Conservation (phyloP, 352 stramenopile species). For the Blastocystis hominis region DNA sequence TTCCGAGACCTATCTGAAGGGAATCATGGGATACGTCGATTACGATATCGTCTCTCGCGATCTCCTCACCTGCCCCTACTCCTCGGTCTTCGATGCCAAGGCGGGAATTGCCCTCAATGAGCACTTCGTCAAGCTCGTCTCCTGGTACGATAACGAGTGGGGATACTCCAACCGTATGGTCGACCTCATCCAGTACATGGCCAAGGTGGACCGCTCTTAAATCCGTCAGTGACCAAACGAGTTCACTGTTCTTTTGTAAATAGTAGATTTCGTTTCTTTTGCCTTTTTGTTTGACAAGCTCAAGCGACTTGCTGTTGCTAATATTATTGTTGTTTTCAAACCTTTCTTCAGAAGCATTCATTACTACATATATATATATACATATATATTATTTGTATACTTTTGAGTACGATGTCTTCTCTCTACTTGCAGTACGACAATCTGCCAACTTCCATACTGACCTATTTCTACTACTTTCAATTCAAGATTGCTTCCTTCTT, state of each 20-base stretch:
- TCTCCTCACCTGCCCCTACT: conserved; percentile 86
- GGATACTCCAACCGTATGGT: conserved; percentile 91
- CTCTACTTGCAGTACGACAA: neutral
- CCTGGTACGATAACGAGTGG: conserved; percentile 99
- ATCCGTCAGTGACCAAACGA: neutral
- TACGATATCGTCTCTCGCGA: conserved; percentile 90
- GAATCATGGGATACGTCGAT: conserved; percentile 93
- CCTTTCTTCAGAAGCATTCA: neutral
- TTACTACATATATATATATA: no score
- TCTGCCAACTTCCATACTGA: neutral
- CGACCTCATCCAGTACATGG: conserved; percentile 89
- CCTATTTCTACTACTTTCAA: conserved; percentile 12
- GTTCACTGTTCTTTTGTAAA: neutral
- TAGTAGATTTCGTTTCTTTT: neutral
- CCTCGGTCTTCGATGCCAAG: conserved; percentile 91
- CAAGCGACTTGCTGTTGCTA: neutral
- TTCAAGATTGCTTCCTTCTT: conserved; percentile 4
- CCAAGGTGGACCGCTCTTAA: conserved; percentile 58
- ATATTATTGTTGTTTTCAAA: neutral
- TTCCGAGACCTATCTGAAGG: conserved; percentile 84
- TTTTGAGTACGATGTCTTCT: neutral
- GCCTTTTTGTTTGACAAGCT: neutral
- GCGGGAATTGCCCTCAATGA: conserved; percentile 92
- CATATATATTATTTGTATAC: neutral
- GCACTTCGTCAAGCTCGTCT: conserved; percentile 96